A percentile compares a stretch with the other conserved stretches of the same genome.
Conservation (phyloP, 139 green algal species). For the Micromonas pusilla region DNA sequence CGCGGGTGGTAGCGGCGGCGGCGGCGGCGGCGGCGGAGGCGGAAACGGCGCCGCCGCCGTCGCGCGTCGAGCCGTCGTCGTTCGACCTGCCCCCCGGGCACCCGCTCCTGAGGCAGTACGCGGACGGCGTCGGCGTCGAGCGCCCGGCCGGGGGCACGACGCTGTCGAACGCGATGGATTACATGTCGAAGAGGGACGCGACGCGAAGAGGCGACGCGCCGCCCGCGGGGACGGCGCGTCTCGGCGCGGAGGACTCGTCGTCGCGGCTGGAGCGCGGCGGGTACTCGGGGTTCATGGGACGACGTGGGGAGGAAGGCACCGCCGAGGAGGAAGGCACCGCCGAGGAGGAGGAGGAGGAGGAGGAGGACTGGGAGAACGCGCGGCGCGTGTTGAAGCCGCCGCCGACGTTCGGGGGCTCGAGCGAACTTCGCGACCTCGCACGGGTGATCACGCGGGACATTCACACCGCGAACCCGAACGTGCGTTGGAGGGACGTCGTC, state of each 20-base stretch:
- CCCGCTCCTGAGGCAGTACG: background rate
- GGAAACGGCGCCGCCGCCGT: background rate
- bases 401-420: conserved; percentile 1
- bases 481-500: conserved; percentile 58
- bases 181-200: background rate
- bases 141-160: background rate
- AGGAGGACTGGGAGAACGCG: background rate
- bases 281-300: background rate
- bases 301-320: background rate
- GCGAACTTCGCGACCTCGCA: conserved; percentile 30
- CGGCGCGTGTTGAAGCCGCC: background rate
- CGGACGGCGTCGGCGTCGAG: background rate
- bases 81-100: background rate
- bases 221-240: background rate
- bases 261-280: background rate
- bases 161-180: background rate
- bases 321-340: background rate
- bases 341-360: background rate
- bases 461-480: conserved; percentile 24
- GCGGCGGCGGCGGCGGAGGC: background rate
- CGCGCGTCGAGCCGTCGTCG: background rate
- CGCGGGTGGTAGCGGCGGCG: background rate
- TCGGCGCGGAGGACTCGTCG: background rate
- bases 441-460: conserved; percentile 37
- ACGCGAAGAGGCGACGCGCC: background rate